Percentiles rank a stretch among this genome's conserved stretches.
phyloP scores from a whole-genome alignment of 805 yeast genomes.

The Isabelozyma heimii region DNA sequence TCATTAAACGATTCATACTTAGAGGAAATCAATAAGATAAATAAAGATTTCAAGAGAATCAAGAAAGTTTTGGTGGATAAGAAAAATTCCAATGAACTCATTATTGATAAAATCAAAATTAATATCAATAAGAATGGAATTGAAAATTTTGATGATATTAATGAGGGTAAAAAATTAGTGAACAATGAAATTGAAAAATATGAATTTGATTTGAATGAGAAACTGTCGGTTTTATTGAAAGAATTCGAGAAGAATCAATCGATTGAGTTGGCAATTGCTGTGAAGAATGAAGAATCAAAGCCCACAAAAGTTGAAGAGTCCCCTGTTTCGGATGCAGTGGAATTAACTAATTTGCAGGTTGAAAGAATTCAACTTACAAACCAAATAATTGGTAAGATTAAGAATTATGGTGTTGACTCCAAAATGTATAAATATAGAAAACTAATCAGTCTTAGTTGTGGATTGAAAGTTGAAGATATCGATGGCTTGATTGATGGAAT shows the following conservation, averaged over 20 bases:
- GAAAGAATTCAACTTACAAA: slow-evolving; percentile 42
- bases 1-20: slow-evolving; percentile 58
- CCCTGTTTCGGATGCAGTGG: slow-evolving; percentile 15
- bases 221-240: slow-evolving; percentile 21
- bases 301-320: slow-evolving; percentile 9
- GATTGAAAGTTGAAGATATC: slow-evolving; percentile 73
- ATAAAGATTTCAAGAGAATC: slow-evolving; percentile 16
- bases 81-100: slow-evolving; percentile 40
- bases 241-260: slow-evolving; percentile 43
- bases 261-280: slow-evolving; percentile 33
- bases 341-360: slow-evolving; percentile 52
- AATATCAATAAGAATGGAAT: slow-evolving; percentile 28
- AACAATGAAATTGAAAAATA: slow-evolving; percentile 11
- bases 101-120: slow-evolving; percentile 22
- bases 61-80: slow-evolving; percentile 48
- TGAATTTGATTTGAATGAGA: slow-evolving; percentile 10
- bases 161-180: slow-evolving; percentile 23
- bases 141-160: slow-evolving; percentile 18
- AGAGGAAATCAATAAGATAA: slow-evolving; percentile 42
- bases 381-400: slow-evolving; percentile 47
- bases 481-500: slow-evolving; percentile 82
- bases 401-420: slow-evolving; percentile 44
- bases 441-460: slow-evolving; percentile 74
- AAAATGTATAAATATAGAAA: slow-evolving; percentile 74
- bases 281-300: slow-evolving; percentile 30